Evolutionary conservation across 345 rosid species (phyloP), one percentile per base, ranked within the genome.

Genomic region (Euphorbia peplus): DNA sequence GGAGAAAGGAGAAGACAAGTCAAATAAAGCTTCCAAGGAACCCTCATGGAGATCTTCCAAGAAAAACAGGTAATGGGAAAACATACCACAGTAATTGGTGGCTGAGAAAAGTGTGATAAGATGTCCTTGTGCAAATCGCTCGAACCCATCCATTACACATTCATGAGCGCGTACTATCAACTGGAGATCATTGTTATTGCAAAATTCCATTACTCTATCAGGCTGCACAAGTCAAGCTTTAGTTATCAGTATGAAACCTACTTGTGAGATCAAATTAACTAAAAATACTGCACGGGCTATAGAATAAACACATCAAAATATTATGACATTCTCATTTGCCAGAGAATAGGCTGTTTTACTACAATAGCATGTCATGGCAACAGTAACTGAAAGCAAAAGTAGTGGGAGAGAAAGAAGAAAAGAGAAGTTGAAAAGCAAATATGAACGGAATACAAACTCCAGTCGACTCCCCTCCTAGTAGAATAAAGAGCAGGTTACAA

Each of bases 111-210:
- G 91, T 0, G 99, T 95, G 63, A 95, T 95, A 47, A 95, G 84
- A 79, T 95, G 99, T 66, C 98, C 99, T 55, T 95, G 97, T 0
- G 98, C 99, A 41, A 95, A 91, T 25, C 98, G 98, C 85, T 91
- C 98, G 72, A 95, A 95, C 50, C 99, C 99, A 56, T 95, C 99
- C 99, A 95, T 95, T 71, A 95, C 99, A 28, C 98, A 95, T 79
- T 95, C 99, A 58, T 95, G 98, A 47, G 98, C 99, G 66, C 98
- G 95, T 30, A 95, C 96, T 76, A 95, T 95, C 78, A 95, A 78
- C 79, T 95, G 97, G 64, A 95, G 98, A 78, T 95, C 99, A 75
- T 95, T 95, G 85, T 95, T 95, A 68, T 84, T 90, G 76, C 99
- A 95, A 72, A 95, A 95, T 71, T 95, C 98, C 99, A 95, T 92